These are phyloP conservation scores for Pythium dissimile DNA, from an alignment of 352 stramenopile species.

Conservation along the genomic window DNA sequence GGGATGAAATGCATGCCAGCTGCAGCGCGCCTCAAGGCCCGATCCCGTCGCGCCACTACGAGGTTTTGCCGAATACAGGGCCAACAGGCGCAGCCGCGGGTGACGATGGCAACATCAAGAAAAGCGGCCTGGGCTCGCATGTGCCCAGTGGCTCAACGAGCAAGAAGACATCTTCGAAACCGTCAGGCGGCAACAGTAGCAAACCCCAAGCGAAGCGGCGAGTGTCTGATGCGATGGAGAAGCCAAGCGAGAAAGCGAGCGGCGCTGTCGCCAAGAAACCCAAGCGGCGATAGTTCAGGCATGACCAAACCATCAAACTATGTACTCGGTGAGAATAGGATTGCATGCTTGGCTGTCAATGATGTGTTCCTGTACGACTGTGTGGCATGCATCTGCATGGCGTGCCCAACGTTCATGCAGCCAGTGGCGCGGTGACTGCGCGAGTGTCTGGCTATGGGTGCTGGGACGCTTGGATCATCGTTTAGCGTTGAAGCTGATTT, in stretches of 20 bases:
- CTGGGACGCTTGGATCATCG: no score
- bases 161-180: slow-evolving; percentile 14
- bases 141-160: neutral
- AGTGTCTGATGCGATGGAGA: slow-evolving; percentile 11
- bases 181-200: slow-evolving; percentile 6
- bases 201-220: slow-evolving; percentile 18
- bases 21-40: slow-evolving; percentile 66
- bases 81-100: neutral
- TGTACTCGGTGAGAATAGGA: no score
- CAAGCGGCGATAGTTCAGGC: slow-evolving; percentile 21
- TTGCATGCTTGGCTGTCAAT: no score
- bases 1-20: slow-evolving; percentile 73
- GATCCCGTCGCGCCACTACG: slow-evolving; percentile 23
- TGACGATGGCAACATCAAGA: slow-evolving; percentile 14
- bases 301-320: no score
- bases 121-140: slow-evolving; percentile 8
- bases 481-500: no score
- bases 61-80: neutral
- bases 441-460: no score
- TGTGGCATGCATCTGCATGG: no score
- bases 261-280: slow-evolving; percentile 22
- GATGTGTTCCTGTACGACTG: no score
- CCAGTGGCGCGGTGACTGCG: no score
- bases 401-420: no score
- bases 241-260: slow-evolving; percentile 1